Percentiles rank a stretch among this genome's conserved stretches.
Evolutionary conservation across 768 basidiomycete species (phyloP).

Genomic region (Hygrocybe punicea): DNA sequence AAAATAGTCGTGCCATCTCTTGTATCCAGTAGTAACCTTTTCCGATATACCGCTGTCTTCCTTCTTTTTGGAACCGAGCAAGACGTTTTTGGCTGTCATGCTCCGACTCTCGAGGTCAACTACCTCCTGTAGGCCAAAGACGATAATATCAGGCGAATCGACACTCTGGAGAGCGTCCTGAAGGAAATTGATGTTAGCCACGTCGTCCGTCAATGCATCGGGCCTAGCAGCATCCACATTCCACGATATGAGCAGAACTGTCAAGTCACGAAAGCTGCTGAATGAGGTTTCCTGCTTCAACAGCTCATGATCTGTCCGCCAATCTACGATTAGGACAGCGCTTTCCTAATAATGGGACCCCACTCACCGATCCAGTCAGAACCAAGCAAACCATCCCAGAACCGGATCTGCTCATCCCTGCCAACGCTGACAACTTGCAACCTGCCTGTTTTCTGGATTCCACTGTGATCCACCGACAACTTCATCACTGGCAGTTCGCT

Average conservation of each 20-base stretch:
- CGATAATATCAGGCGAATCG: slow-evolving; percentile 80
- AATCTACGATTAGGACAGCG: slow-evolving; percentile 1
- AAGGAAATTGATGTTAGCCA: slow-evolving; percentile 78
- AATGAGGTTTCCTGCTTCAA: slow-evolving; percentile 71
- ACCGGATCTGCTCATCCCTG: slow-evolving; percentile 63
- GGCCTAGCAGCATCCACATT: slow-evolving; percentile 90
- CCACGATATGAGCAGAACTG: slow-evolving; percentile 82
- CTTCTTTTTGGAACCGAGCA: slow-evolving; percentile 68
- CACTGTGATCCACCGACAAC: slow-evolving; percentile 67
- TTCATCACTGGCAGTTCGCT: slow-evolving; percentile 57
- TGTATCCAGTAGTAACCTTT: slow-evolving; percentile 83
- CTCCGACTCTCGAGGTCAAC: slow-evolving; percentile 93
- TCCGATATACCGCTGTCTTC: slow-evolving; percentile 61
- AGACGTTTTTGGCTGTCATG: slow-evolving; percentile 87
- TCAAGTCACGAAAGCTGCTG: slow-evolving; percentile 75
- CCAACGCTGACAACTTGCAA: slow-evolving; percentile 75
- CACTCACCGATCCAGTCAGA: slow-evolving; percentile 82
- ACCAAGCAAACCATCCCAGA: slow-evolving; percentile 90
- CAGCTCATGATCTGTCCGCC: slow-evolving; percentile 63
- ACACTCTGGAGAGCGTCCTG: slow-evolving; percentile 69
- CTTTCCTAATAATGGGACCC: neutral
- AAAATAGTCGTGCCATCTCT: slow-evolving; percentile 83
- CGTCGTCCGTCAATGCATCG: slow-evolving; percentile 59
- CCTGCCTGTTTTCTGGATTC: slow-evolving; percentile 64
- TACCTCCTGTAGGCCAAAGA: slow-evolving; percentile 94